phyloP scores from a whole-genome alignment of 192 early-diverging fungal species.

The Pilobolus umbonatus region DNA sequence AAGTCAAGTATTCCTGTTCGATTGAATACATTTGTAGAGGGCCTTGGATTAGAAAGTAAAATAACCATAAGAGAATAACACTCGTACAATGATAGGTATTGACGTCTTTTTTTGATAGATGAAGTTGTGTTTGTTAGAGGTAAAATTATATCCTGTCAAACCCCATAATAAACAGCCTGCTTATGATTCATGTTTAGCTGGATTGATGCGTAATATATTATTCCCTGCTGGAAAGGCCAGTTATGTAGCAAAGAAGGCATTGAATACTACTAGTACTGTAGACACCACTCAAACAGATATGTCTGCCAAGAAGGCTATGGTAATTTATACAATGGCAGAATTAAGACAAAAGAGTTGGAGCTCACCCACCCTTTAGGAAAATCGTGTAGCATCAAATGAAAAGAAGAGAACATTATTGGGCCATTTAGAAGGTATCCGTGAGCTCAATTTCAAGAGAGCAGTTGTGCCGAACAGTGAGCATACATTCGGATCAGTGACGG shows the following conservation, averaged over 20 bases:
- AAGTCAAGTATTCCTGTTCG: conserved; percentile 28
- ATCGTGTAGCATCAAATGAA: not conserved
- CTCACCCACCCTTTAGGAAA: not conserved
- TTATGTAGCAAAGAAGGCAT: conserved; percentile 19
- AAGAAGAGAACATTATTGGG: conserved; percentile 16
- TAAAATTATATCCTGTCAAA: conserved; percentile 13
- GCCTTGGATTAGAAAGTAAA: conserved; percentile 29
- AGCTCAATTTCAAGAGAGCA: conserved; percentile 23
- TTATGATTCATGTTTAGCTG: conserved; percentile 20
- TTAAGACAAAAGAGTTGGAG: not conserved
- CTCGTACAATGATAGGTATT: not conserved
- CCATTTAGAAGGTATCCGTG: conserved; percentile 9
- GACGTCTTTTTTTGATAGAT: conserved; percentile 10
- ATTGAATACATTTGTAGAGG: conserved; percentile 29
- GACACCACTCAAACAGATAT: not conserved
- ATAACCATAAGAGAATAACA: not conserved
- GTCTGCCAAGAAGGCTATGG: not conserved
- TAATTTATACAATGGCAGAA: not conserved
- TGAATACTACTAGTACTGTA: no score
- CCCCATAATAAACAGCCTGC: not conserved
- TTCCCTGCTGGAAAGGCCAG: conserved; percentile 26
- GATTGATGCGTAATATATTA: conserved; percentile 36
- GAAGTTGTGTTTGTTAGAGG: conserved; percentile 34
- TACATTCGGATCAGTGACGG: conserved; percentile 37
- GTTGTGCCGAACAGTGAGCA: conserved; percentile 22